phyloP scores from a whole-genome alignment of 805 yeast genomes.

The Monosporozyma siamensis region DNA sequence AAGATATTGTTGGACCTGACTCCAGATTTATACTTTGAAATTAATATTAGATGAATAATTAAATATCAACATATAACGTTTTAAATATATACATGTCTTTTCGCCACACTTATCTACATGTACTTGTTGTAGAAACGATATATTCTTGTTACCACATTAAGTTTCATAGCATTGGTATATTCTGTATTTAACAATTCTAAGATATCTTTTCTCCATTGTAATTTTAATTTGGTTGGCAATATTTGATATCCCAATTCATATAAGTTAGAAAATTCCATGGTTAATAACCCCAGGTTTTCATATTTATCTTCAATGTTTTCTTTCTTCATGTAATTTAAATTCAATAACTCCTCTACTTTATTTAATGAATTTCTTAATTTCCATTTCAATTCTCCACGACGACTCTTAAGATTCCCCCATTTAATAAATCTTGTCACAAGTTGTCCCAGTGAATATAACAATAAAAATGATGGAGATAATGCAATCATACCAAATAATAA shows the following conservation, averaged over 20 bases:
- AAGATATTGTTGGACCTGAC: no score
- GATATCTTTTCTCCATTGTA: conserved; percentile 56
- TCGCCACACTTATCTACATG: neutral
- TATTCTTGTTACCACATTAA: conserved; percentile 44
- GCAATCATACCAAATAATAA: conserved; percentile 90
- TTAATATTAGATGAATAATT: no score
- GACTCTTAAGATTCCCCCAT: conserved; percentile 22
- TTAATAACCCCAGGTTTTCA: conserved; percentile 46
- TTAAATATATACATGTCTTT: no score
- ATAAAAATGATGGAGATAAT: conserved; percentile 66
- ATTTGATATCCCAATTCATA: conserved; percentile 39
- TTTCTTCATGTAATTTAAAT: conserved; percentile 16
- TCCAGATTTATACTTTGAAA: no score
- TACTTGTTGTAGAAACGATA: conserved; percentile 47
- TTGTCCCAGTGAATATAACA: conserved; percentile 39
- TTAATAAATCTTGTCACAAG: conserved; percentile 25
- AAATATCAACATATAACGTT: no score
- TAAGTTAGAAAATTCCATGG: conserved; percentile 57
- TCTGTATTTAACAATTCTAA: conserved; percentile 44
- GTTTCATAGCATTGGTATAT: conserved; percentile 32
- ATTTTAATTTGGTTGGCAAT: conserved; percentile 40
- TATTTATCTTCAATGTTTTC: conserved; percentile 23
- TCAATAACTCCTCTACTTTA: conserved; percentile 48
- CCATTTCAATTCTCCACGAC: conserved; percentile 17
- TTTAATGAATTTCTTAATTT: conserved; percentile 36